A percentile compares a stretch with the other conserved stretches of the same genome.
Conservation (phyloP, 2,329 filamentous ascomycete species). For the Setomelanomma holmii region DNA sequence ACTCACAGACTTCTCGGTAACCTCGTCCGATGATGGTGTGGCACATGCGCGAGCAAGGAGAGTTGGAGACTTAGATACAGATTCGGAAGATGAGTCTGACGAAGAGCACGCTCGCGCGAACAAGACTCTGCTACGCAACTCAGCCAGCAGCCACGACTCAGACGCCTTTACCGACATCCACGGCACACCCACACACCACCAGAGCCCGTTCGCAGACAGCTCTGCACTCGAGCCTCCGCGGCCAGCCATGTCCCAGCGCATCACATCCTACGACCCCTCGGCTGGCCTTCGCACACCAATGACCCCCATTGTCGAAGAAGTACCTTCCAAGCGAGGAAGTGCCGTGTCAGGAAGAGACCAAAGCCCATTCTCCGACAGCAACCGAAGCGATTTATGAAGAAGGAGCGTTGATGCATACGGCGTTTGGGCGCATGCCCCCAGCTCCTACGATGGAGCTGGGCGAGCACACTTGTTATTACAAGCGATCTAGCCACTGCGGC, state of each 20-base stretch:
- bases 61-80: conserved; percentile 32
- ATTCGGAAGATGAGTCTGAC: conserved; percentile 38
- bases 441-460: conserved; percentile 1
- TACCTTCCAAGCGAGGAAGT: conserved; percentile 46
- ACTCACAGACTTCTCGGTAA: conserved; percentile 39
- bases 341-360: conserved; percentile 39
- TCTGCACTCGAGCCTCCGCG: conserved; percentile 32
- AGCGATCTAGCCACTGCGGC: conserved; percentile 11
- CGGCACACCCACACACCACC: conserved; percentile 40
- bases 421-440: conserved; percentile 2
- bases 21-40: conserved; percentile 41
- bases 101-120: conserved; percentile 45
- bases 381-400: conserved; percentile 35
- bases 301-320: conserved; percentile 57
- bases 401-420: conserved; percentile 1
- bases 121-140: conserved; percentile 38
- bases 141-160: conserved; percentile 33
- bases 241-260: conserved; percentile 35
- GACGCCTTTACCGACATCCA: conserved; percentile 43
- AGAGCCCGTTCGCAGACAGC: conserved; percentile 45
- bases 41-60: conserved; percentile 42
- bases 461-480: neutral
- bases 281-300: conserved; percentile 43
- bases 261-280: conserved; percentile 39
- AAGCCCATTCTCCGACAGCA: conserved; percentile 45